Base-by-base conservation (phyloP, 2,329 filamentous ascomycete species). In the Fusarium tupiense region DNA sequence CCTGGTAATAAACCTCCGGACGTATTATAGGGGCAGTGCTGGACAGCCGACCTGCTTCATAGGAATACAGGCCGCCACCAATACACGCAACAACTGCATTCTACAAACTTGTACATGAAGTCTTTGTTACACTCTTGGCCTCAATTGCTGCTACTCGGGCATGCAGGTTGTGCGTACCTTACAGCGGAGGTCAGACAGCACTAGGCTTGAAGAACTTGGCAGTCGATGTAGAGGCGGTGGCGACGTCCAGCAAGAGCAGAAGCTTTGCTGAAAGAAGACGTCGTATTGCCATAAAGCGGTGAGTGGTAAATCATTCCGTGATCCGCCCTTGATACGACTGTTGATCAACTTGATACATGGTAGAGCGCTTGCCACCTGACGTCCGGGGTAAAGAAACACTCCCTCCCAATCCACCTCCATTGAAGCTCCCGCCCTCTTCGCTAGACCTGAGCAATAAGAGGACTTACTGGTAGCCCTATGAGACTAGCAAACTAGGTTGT, bases 271-370 rank as follows among this genome's bases (percentile, higher is more conserved):
- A 49, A 71, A 43, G 20, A 52, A 70, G 33, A 59, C 26, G 67
- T 70, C 54, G 67, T 66, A 70, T 70, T 65, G 67, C 67, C 67
- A 49, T 53, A 60, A 54, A 59, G 67, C 61, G 66, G 59, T 60
- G 67, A 71, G 38, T 70, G 67, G 67, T 54, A 70, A 70, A 50
- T 31, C 29, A 33, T 70, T 66, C 61, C 60, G 67, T 53, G 53
- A 59, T 65, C 67, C 67, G 67, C 52, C 67, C 41, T 64, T 41
- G 35, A 70, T 70, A 54, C 52, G 53, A 65, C 53, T 35, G 59
- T 70, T 66, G 41, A 70, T 70, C 66, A 70, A 66, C 38, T 70
- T 61, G 53, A 60, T 49, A 58, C 67, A 31, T 66, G 43, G 43
- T 70, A 58, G 40, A 43, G 38, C 24, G 46, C 53, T 60, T 71